Percentiles rank a stretch among this genome's conserved stretches.
These are phyloP conservation scores for Paraphoma sp. DNA, from an alignment of 2,329 filamentous ascomycete species.

Conservation along the genomic window DNA sequence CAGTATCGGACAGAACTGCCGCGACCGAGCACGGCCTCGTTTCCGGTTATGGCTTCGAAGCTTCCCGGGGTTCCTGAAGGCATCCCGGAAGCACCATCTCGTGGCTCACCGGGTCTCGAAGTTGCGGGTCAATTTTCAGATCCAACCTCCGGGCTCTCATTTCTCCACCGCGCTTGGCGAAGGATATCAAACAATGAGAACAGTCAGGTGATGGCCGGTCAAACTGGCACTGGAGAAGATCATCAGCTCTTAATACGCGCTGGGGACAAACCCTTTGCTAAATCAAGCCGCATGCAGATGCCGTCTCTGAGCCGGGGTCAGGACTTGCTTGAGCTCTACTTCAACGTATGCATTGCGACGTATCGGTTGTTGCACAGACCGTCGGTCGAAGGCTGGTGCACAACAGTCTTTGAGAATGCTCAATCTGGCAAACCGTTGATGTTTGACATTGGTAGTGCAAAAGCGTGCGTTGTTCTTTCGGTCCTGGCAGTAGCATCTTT, in stretches of 20 bases:
- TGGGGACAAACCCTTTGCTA: conserved; percentile 58
- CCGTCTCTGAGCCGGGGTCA: conserved; percentile 17
- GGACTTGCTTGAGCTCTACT: conserved; percentile 59
- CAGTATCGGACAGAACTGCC: background rate
- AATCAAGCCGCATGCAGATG: conserved; percentile 36
- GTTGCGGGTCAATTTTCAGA: conserved; percentile 64
- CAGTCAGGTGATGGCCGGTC: conserved; percentile 26
- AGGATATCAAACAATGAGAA: conserved; percentile 66
- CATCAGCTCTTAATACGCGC: conserved; percentile 58
- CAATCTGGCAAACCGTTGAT: conserved; percentile 38
- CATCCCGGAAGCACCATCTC: conserved; percentile 22
- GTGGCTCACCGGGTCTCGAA: conserved; percentile 56
- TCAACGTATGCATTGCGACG: conserved; percentile 65
- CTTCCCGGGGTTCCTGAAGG: conserved; percentile 1
- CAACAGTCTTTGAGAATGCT: conserved; percentile 20
- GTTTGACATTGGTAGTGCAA: conserved; percentile 51
- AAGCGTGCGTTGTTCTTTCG: conserved; percentile 47
- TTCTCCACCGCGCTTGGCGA: conserved; percentile 72
- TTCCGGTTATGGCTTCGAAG: background rate
- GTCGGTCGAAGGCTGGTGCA: conserved; percentile 57
- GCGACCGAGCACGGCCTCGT: background rate
- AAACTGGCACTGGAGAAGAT: conserved; percentile 26
- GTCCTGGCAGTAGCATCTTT: conserved; percentile 57
- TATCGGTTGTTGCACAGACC: conserved; percentile 63
- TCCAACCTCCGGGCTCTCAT: conserved; percentile 58